phyloP scores from a whole-genome alignment of 352 stramenopile species.

The Phytophthora boehmeriae region DNA sequence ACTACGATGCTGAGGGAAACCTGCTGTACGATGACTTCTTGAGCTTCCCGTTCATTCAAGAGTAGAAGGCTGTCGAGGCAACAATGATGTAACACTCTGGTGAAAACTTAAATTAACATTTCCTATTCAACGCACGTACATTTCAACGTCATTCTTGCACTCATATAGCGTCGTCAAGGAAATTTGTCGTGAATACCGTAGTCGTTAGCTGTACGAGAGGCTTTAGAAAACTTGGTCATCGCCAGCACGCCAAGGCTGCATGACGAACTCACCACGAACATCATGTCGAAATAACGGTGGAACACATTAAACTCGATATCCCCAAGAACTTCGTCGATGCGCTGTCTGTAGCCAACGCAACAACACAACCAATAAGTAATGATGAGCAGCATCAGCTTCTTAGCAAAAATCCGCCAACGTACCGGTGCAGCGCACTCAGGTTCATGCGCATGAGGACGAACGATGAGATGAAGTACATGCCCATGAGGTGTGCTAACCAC shows the following conservation, averaged over 20 bases:
- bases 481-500: slow-evolving; percentile 85
- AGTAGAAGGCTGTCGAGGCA: slow-evolving; percentile 40
- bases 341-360: slow-evolving; percentile 40
- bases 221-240: slow-evolving; percentile 81
- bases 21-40: slow-evolving; percentile 76
- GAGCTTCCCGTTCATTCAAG: slow-evolving; percentile 74
- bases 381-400: slow-evolving; percentile 1
- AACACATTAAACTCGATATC: slow-evolving; percentile 88
- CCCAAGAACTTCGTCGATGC: slow-evolving; percentile 83
- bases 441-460: slow-evolving; percentile 92
- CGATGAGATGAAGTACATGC: slow-evolving; percentile 89
- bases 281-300: slow-evolving; percentile 85
- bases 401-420: slow-evolving; percentile 7
- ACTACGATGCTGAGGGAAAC: slow-evolving; percentile 60
- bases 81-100: background rate
- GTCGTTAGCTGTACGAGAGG: slow-evolving; percentile 74
- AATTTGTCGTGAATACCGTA: slow-evolving; percentile 83
- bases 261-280: slow-evolving; percentile 80
- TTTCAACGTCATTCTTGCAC: slow-evolving; percentile 4
- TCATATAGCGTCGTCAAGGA: slow-evolving; percentile 41
- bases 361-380: background rate
- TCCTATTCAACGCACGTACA: slow-evolving; percentile 8
- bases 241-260: slow-evolving; percentile 64
- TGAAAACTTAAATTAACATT: slow-evolving; percentile 23
- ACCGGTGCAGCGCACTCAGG: slow-evolving; percentile 71